Evolutionary conservation across 257 asterid genomes (phyloP).

Genomic region (Prunella vulgaris): DNA sequence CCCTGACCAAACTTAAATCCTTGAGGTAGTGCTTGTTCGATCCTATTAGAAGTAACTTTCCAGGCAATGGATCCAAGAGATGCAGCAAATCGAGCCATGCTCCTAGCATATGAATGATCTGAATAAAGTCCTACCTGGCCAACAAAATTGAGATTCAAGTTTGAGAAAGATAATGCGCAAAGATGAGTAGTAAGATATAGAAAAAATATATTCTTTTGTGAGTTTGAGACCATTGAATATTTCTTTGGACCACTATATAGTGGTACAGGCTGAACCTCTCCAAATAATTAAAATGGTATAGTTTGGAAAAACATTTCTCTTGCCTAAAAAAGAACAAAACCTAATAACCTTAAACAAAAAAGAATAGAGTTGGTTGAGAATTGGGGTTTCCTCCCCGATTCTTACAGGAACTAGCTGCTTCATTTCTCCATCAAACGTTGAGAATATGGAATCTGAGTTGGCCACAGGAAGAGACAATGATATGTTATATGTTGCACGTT

Average conservation of each 20-base stretch:
- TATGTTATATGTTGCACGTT: conserved; percentile 64
- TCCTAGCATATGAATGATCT: conserved; percentile 88
- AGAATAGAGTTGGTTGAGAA: neutral
- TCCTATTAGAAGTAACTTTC: conserved; percentile 79
- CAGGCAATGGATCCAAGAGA: conserved; percentile 89
- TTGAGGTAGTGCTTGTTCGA: conserved; percentile 84
- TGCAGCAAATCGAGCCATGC: conserved; percentile 91
- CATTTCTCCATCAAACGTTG: conserved; percentile 87
- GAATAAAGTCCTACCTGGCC: conserved; percentile 86
- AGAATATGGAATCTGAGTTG: conserved; percentile 58
- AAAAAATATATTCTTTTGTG: too few species aligned
- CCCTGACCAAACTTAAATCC: conserved; percentile 86
- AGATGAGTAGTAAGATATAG: neutral
- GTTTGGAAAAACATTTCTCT: neutral
- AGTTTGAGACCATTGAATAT: neutral
- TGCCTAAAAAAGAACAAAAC: neutral
- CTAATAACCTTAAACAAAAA: neutral
- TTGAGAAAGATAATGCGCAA: neutral
- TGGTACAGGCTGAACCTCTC: neutral
- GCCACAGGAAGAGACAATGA: conserved; percentile 42
- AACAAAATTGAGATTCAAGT: conserved; percentile 16
- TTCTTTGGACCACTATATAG: too few species aligned
- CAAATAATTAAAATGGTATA: neutral
- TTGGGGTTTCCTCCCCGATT: conserved; percentile 1
- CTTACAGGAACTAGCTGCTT: conserved; percentile 89